Conservation (phyloP, 768 basidiomycete species). For the Mycena vitilis region DNA sequence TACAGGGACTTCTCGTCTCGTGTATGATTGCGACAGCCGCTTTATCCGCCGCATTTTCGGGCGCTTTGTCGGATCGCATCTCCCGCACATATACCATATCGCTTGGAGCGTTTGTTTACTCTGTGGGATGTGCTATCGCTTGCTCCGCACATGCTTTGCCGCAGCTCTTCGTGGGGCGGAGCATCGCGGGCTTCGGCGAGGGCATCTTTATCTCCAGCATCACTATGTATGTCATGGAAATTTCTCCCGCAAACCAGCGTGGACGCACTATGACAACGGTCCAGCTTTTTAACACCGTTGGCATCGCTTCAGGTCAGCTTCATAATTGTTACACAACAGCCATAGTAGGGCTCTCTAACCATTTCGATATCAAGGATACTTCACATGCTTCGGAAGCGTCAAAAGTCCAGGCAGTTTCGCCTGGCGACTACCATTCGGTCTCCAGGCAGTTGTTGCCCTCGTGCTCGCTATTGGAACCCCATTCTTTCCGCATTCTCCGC, state of each 20-base stretch:
- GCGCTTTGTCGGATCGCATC: slow-evolving; percentile 57
- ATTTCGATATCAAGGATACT: slow-evolving; percentile 44
- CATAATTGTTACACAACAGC: neutral
- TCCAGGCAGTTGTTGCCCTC: slow-evolving; percentile 46
- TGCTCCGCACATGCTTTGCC: slow-evolving; percentile 49
- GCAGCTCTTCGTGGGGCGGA: slow-evolving; percentile 56
- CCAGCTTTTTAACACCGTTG: slow-evolving; percentile 57
- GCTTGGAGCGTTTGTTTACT: slow-evolving; percentile 54
- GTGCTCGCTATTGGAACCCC: slow-evolving; percentile 44
- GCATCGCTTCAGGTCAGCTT: slow-evolving; percentile 50
- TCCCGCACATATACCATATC: slow-evolving; percentile 60
- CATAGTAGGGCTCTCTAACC: neutral
- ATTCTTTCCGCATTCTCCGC: slow-evolving; percentile 53
- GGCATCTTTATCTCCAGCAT: slow-evolving; percentile 55
- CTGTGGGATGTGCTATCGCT: slow-evolving; percentile 54
- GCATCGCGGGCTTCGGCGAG: slow-evolving; percentile 59
- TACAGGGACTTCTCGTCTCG: slow-evolving; percentile 58
- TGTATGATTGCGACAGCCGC: slow-evolving; percentile 56
- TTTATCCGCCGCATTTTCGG: slow-evolving; percentile 52
- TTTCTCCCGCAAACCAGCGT: slow-evolving; percentile 54
- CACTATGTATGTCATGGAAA: slow-evolving; percentile 47
- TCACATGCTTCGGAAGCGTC: slow-evolving; percentile 53
- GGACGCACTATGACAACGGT: slow-evolving; percentile 53
- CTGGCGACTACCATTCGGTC: slow-evolving; percentile 52
- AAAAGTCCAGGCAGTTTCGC: slow-evolving; percentile 44